These are phyloP conservation scores for Actinomortierella wolfii DNA, from an alignment of 371 early-diverging fungal species.

Conservation along the genomic window DNA sequence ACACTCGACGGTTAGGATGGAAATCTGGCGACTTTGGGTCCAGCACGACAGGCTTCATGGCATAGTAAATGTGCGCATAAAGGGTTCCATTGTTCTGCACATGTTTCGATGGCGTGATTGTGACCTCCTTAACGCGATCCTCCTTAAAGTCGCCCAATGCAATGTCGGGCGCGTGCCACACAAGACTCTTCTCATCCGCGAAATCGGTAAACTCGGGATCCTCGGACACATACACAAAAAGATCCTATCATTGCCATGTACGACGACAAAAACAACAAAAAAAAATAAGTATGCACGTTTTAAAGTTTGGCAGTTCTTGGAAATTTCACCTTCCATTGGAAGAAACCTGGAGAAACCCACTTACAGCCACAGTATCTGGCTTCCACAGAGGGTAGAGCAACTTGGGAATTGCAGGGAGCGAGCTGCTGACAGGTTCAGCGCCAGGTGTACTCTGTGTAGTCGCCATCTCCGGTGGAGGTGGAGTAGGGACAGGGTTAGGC, in stretches of 20 bases:
- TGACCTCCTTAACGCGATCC: constrained; percentile 47
- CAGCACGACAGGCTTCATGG: constrained; percentile 54
- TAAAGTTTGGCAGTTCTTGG: neutral
- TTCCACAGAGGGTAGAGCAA: constrained; percentile 32
- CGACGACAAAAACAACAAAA: neutral
- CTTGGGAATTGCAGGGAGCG: constrained; percentile 4
- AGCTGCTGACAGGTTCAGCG: constrained; percentile 1
- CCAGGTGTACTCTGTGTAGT: constrained; percentile 9
- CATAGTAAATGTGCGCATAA: constrained; percentile 82
- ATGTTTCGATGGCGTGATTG: constrained; percentile 54
- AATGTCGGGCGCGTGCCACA: constrained; percentile 63
- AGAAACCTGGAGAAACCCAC: too few species aligned
- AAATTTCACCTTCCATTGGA: neutral
- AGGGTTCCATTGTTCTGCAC: constrained; percentile 83
- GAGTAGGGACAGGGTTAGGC: neutral
- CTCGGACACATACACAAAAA: constrained; percentile 60
- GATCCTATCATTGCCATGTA: constrained; percentile 32
- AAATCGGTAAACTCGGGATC: constrained; percentile 59
- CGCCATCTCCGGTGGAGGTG: constrained; percentile 8
- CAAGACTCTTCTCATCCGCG: constrained; percentile 47
- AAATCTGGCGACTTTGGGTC: constrained; percentile 48
- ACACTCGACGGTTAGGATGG: constrained; percentile 28
- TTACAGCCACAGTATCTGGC: constrained; percentile 23
- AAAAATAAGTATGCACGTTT: neutral
- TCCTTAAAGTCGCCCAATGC: constrained; percentile 64